Base-by-base conservation (phyloP, 192 early-diverging fungal genomes). In the Coemansia sp. region DNA sequence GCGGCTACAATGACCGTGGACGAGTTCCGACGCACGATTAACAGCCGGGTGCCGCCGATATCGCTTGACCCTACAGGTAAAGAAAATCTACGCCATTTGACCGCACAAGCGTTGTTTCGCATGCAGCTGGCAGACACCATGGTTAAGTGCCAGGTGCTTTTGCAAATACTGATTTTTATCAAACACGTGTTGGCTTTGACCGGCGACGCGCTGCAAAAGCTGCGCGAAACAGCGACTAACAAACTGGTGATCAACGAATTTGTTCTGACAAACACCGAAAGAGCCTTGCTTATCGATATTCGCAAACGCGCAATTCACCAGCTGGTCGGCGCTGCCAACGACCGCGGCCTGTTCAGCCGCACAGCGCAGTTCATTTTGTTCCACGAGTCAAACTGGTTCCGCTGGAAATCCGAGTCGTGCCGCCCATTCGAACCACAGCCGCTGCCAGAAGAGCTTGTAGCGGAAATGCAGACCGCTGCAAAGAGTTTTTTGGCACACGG, bases 81-180 rank as follows among this genome's bases (percentile, higher is more conserved):
- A 0, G 72, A 72, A 48, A 50, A 66, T 7, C 66, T 73, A 4
- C 64, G 65, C 61, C 63, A 75, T 54, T 30, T 80, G 60, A 77
- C 83, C 3, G 57, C 68, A 4, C 83, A 72, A 0, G 55, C 71
- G n/a, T 69, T 84, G 7, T 50, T 71, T 31, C 63, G 51, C 30
- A 48, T 68, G 63, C 82, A 97, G 89, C 78, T 97, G 18, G 74
- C 80, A 12, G 96, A 98, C 63, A 80, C 88, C 7, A 76, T 87
- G 56, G 93, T 96, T 71, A 88, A 94, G 54, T 89, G 92, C 45
- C 92, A 93, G 64, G 86, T 97, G 7, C 77, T 97, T 30, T 79
- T 94, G 20, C 95, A 97, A 73, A 82, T 91, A 30, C 72, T 94
- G n/a, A 93, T 97, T n/a, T 80, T 94, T 8, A 75, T 94, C 18